Conservation (phyloP, 2,329 filamentous ascomycete genomes). For the Aspergillus sp. region DNA sequence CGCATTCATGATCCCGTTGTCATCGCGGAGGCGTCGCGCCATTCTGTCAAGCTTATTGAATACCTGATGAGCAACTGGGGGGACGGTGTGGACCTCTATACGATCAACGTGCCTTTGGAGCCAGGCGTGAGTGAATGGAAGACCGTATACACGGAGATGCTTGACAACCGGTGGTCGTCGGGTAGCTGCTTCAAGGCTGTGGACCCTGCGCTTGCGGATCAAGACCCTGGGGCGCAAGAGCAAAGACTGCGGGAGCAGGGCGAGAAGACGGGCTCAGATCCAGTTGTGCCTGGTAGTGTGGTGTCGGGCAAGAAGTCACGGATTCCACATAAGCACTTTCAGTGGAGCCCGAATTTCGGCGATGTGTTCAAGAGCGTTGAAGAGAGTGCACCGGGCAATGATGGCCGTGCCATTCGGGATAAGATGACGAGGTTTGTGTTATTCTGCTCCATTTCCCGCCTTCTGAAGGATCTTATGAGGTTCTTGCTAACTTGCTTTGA, state of each 20-base stretch:
- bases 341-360: conserved; percentile 80
- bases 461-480: neutral
- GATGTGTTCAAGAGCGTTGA: conserved; percentile 87
- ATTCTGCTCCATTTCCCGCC: neutral
- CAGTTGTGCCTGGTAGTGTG: conserved; percentile 14
- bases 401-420: conserved; percentile 87
- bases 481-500: conserved; percentile 7
- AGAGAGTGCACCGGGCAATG: conserved; percentile 68
- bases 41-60: conserved; percentile 70
- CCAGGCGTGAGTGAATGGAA: conserved; percentile 63
- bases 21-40: conserved; percentile 66
- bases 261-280: conserved; percentile 29
- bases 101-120: conserved; percentile 79
- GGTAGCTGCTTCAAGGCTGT: conserved; percentile 81
- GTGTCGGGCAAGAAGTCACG: conserved; percentile 30
- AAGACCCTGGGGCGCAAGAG: conserved; percentile 59
- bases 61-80: conserved; percentile 69
- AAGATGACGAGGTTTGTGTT: conserved; percentile 66
- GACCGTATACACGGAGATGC: conserved; percentile 73
- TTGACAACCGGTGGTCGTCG: conserved; percentile 85
- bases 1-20: conserved; percentile 74
- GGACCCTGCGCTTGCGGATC: conserved; percentile 53
- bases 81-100: conserved; percentile 71
- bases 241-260: conserved; percentile 61
- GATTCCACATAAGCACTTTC: conserved; percentile 79